These are phyloP conservation scores for Cornus kousa DNA, from an alignment of 148 eudicot genomes.

Conservation along the genomic window DNA sequence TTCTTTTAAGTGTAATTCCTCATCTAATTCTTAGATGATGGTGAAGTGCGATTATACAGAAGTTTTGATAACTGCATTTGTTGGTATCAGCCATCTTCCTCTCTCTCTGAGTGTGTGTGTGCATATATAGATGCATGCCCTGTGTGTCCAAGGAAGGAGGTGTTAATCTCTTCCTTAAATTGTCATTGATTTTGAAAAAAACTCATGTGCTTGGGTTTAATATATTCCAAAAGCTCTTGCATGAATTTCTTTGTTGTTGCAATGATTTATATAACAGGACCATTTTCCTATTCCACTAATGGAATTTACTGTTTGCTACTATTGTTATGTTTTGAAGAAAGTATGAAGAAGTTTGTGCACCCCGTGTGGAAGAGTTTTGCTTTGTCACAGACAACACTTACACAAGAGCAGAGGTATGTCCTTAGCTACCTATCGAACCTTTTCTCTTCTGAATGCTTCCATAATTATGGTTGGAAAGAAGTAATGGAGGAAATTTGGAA, in stretches of 20 bases:
- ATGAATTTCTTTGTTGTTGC: not conserved
- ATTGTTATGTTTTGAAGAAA: constrained; percentile 43
- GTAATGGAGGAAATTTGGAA: not conserved
- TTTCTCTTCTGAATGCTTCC: constrained; percentile 5
- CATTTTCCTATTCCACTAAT: not conserved
- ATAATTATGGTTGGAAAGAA: not conserved
- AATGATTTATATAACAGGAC: not conserved
- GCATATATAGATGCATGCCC: not conserved
- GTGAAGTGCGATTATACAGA: not conserved
- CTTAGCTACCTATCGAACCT: not conserved
- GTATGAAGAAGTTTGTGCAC: constrained; percentile 87
- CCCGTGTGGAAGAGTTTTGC: constrained; percentile 83
- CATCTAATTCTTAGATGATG: not conserved
- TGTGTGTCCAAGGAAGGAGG: not conserved
- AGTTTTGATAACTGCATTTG: not conserved
- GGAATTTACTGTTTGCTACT: constrained; percentile 14
- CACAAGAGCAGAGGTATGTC: constrained; percentile 68
- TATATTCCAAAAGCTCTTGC: not conserved
- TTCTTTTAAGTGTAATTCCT: not conserved
- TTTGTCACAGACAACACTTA: constrained; percentile 87
- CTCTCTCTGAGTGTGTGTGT: not conserved
- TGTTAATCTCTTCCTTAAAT: not conserved
- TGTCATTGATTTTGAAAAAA: not conserved
- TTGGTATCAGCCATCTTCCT: not conserved
- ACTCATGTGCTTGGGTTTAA: not conserved